phyloP scores from a whole-genome alignment of 495 filamentous ascomycete species.

The Hypoxylon trugodes region DNA sequence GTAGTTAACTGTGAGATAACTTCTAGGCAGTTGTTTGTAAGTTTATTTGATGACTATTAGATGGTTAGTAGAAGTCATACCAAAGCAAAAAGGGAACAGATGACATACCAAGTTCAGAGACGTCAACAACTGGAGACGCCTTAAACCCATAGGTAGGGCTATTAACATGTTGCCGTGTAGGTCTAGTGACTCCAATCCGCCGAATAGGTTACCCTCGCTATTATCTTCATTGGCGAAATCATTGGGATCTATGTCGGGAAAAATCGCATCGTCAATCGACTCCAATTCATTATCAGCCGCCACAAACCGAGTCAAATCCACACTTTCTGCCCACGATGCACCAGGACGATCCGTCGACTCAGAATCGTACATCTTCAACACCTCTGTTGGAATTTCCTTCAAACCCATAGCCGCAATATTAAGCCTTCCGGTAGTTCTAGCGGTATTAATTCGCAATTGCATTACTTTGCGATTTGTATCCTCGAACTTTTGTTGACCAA shows the following conservation, averaged over 20 bases:
- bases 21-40: slow-evolving; percentile 74
- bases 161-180: slow-evolving; percentile 83
- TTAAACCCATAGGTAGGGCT: slow-evolving; percentile 76
- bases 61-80: slow-evolving; percentile 19
- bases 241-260: slow-evolving; percentile 74
- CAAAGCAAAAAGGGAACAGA: neutral
- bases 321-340: slow-evolving; percentile 87
- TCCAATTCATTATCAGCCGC: slow-evolving; percentile 93
- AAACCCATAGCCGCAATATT: slow-evolving; percentile 90
- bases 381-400: slow-evolving; percentile 79
- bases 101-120: slow-evolving; percentile 77
- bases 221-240: slow-evolving; percentile 66
- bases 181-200: slow-evolving; percentile 82
- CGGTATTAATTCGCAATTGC: slow-evolving; percentile 76
- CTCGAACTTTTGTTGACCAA: slow-evolving; percentile 69
- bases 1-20: slow-evolving; percentile 72
- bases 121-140: slow-evolving; percentile 75
- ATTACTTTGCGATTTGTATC: slow-evolving; percentile 69
- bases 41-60: slow-evolving; percentile 76
- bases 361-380: slow-evolving; percentile 89
- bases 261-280: slow-evolving; percentile 72
- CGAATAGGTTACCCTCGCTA: slow-evolving; percentile 77
- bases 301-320: slow-evolving; percentile 88
- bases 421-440: slow-evolving; percentile 80
- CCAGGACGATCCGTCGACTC: slow-evolving; percentile 61